Conservation (phyloP, 352 stramenopile genomes). For the Phytophthora fragariae region DNA sequence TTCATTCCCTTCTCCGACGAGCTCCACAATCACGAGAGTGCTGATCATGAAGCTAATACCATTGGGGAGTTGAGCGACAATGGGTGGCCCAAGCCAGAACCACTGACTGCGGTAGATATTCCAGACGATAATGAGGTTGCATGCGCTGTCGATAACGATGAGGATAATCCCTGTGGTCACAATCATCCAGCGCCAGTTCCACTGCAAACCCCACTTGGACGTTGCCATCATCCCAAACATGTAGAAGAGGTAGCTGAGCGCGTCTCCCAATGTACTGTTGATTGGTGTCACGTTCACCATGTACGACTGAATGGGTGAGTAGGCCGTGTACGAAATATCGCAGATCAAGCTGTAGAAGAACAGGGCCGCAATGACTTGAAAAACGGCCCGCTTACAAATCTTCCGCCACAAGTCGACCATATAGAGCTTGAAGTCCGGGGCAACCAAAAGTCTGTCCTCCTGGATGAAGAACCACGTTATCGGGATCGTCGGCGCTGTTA, state of each 20-base stretch:
- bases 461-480: conserved; percentile 57
- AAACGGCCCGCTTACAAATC: conserved; percentile 50
- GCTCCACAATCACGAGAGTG: conserved; percentile 49
- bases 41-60: conserved; percentile 54
- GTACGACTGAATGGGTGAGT: conserved; percentile 41
- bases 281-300: conserved; percentile 40
- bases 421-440: conserved; percentile 43
- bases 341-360: conserved; percentile 47
- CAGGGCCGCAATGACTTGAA: conserved; percentile 52
- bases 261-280: conserved; percentile 40
- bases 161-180: conserved; percentile 34
- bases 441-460: conserved; percentile 24
- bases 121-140: conserved; percentile 48
- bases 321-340: conserved; percentile 37
- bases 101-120: conserved; percentile 52
- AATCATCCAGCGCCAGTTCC: conserved; percentile 55
- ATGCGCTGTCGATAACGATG: conserved; percentile 39
- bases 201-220: conserved; percentile 49
- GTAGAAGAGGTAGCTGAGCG: conserved; percentile 39
- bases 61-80: conserved; percentile 44
- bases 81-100: conserved; percentile 52
- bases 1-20: conserved; percentile 56
- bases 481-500: conserved; percentile 49
- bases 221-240: conserved; percentile 46
- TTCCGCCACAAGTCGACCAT: conserved; percentile 43